phyloP scores from a whole-genome alignment of 2,329 filamentous ascomycete genomes.

The Coniochaeta ligniaria region DNA sequence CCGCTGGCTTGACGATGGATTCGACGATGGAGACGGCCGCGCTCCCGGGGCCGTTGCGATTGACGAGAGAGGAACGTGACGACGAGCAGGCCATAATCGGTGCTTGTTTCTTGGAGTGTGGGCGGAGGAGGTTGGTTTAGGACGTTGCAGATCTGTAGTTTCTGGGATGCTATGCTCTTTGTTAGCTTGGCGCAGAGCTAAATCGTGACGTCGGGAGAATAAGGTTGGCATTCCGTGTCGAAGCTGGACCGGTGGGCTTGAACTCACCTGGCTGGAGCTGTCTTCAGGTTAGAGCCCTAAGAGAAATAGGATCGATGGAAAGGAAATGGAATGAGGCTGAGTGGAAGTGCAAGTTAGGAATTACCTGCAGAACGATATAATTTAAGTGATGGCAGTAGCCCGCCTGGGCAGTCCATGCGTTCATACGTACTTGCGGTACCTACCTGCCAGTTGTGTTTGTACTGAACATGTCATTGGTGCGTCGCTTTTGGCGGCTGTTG shows the following conservation, averaged over 20 bases:
- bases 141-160: background rate
- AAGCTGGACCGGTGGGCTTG: background rate
- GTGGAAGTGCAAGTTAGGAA: background rate
- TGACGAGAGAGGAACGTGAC: constrained; percentile 21
- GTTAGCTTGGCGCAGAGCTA: background rate
- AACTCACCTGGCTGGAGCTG: background rate
- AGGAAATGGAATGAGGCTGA: background rate
- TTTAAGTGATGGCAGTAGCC: too few relatives aligned
- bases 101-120: background rate
- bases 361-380: too few relatives aligned
- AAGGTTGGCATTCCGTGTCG: background rate
- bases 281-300: background rate
- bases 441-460: background rate
- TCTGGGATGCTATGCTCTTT: background rate
- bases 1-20: constrained; percentile 42
- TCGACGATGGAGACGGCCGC: constrained; percentile 40
- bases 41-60: constrained; percentile 39
- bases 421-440: background rate
- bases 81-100: constrained; percentile 24
- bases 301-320: background rate
- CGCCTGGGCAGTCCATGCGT: background rate
- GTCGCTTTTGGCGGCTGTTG: background rate
- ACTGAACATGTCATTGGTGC: background rate
- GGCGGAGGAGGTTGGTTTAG: background rate
- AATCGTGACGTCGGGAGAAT: background rate